Base-by-base conservation (phyloP, 2,329 filamentous ascomycete species). In the Pyrenophora teres region DNA sequence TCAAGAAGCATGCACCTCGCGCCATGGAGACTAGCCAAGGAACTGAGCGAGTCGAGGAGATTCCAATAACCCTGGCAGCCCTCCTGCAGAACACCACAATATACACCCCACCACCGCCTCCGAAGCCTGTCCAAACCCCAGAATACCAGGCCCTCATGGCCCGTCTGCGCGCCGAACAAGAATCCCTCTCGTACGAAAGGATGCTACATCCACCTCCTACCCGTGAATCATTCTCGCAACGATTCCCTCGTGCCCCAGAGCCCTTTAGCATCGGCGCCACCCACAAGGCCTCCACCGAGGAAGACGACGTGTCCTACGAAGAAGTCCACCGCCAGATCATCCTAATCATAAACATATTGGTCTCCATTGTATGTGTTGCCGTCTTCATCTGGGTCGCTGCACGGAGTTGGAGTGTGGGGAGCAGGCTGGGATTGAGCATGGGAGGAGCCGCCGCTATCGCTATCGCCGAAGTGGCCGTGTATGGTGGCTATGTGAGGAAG, bases 141-240 rank as follows among this genome's bases (percentile, higher is more conserved):
- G 88, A 96, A 75, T 97, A 93, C 77, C 89, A 90, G 72, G 88
- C 87, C 6, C 80, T 96, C 1, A 97, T 97, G 91, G 86, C 86
- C 19, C 86, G 87, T 13, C 84, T 99, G 16, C 90, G 91, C 57
- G 85, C 83, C 54, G 87, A 94, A 65, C 88, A 93, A 76, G 92
- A 97, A 78, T 83, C 86, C 60, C 85, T 88, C 55, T 82, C 85
- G 45, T 99, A 97, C 78, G 83, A 90, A 61, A 85, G 87, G 68
- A 91, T 97, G 86, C 76, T 88, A 43, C 86, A 87, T 56, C 84
- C 87, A 1, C 74, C 77, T 2, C 73, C 80, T 1, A 72, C 77
- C 1, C 69, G 78, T 55, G 85, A 89, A 58, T 80, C 82, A 15
- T 87, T 88, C 64, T 73, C 79, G 25, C 80, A 84, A 55, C 81